A percentile compares a stretch with the other conserved stretches of the same genome.
Conservation (phyloP, 1,284 basidiomycete species). For the Boletellus deceptivus region DNA sequence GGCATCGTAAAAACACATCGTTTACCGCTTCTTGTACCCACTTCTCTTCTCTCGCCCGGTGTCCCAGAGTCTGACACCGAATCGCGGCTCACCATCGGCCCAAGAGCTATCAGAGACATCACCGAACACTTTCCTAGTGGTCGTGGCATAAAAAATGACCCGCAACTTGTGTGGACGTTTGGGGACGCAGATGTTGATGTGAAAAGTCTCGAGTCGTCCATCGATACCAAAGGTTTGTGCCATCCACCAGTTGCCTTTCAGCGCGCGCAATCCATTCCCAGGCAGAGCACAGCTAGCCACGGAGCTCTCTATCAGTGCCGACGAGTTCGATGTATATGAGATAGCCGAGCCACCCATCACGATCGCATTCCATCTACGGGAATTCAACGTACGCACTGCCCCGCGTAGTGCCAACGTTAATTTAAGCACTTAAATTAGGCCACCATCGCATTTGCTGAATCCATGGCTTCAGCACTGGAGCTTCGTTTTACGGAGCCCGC, state of each 20-base stretch:
- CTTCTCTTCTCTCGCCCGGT: constrained; percentile 59
- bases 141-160: constrained; percentile 62
- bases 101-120: constrained; percentile 67
- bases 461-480: constrained; percentile 58
- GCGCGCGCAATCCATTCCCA: constrained; percentile 24
- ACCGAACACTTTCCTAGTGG: constrained; percentile 75
- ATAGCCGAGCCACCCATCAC: constrained; percentile 57
- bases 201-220: constrained; percentile 63
- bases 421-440: constrained; percentile 45
- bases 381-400: constrained; percentile 61
- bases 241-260: not conserved
- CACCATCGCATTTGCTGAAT: constrained; percentile 72
- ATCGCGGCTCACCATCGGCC: constrained; percentile 67
- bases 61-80: constrained; percentile 52
- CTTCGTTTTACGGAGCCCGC: constrained; percentile 72
- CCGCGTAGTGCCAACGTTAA: constrained; percentile 3
- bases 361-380: constrained; percentile 74
- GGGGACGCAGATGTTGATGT: constrained; percentile 61
- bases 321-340: constrained; percentile 76
- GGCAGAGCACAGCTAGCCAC: constrained; percentile 66
- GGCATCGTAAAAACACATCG: constrained; percentile 80
- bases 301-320: constrained; percentile 66
- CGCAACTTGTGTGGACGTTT: constrained; percentile 76
- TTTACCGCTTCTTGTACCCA: constrained; percentile 56
- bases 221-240: constrained; percentile 58